Evolutionary conservation across 2,329 filamentous ascomycete genomes (phyloP).

Genomic region (Colletotrichum tropicicola): DNA sequence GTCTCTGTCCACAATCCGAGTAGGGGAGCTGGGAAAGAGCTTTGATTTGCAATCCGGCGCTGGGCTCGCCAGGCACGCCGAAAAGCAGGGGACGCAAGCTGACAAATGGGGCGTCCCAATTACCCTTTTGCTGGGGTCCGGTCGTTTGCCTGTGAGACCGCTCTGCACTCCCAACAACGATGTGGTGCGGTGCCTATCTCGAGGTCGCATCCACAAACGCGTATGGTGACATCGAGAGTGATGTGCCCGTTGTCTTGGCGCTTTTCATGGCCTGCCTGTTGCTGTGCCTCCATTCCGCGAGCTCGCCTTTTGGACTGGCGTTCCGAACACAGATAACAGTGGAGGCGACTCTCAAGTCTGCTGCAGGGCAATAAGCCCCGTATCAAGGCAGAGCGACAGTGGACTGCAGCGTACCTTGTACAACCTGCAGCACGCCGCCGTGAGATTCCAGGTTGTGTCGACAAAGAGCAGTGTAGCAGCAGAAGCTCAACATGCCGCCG

Average conservation of each 20-base stretch:
- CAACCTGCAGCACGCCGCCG: background rate
- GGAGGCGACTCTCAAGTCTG: background rate
- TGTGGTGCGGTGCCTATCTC: background rate
- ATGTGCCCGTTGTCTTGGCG: constrained; percentile 1
- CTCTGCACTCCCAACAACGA: background rate
- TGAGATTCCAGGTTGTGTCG: background rate
- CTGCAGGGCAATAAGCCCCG: background rate
- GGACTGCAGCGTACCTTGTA: constrained; percentile 13
- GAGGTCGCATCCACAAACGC: too few species aligned
- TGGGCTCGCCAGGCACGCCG: constrained; percentile 13
- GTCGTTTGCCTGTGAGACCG: background rate
- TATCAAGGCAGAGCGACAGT: constrained; percentile 1
- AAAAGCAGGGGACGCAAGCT: background rate
- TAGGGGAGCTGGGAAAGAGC: constrained; percentile 1
- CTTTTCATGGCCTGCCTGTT: background rate
- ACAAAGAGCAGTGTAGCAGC: background rate
- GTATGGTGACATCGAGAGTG: background rate
- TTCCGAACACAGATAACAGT: constrained; percentile 12
- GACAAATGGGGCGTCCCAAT: background rate
- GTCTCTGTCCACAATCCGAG: background rate
- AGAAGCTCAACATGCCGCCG: background rate
- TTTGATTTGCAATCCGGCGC: constrained; percentile 20
- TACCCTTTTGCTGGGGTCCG: background rate
- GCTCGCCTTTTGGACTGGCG: background rate
- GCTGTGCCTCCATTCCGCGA: background rate